Evolutionary conservation across 352 stramenopile genomes (phyloP), one percentile per base, ranked within the genome.

Genomic region (Globisporangium alternatum): DNA sequence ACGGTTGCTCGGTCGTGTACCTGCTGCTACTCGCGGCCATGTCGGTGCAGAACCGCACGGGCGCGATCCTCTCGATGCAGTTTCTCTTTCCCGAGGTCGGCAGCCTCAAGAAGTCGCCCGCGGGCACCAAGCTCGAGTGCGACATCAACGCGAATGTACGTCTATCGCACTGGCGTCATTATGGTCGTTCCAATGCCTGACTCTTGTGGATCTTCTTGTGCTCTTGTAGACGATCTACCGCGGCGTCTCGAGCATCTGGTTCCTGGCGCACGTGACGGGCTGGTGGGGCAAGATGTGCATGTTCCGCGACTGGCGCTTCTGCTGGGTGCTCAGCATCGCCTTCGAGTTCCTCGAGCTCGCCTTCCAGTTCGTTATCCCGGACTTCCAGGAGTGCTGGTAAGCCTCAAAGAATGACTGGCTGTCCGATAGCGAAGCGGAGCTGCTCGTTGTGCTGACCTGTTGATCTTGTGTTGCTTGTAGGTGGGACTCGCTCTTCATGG

Each of bases 261-360:
- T 95, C 54, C 48, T 92, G n/a, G 85, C 86, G 10, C 88, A 96
- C 53, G 83, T 93, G 55, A 90, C 84, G 9, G 82, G 83, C 25
- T 96, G 89, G 90, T 97, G 89, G 90, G 89, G 87, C 57, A 97
- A 97, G 70, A 97, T 97, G 86, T 97, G 90, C 70, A 96, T 97
- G 79, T 97, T 98, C 68, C 89, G 90, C 28, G 90, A 97, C 78
- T 97, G 90, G 90, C 74, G 85, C n/a, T 90, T 98, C 47, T 97
- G 90, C 68, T 97, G 86, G 90, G 81, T 97, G 58, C 77, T 97
- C 22, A 92, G 80, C 58, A 82, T 97, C 49, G 78, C 86, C 55
- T 98, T 98, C 62, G 93, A 98, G 75, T 70, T 95, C 30, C 70
- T 98, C 25, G 93, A 98, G 61, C 76, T 96, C 17, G 79, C 89